These are phyloP conservation scores for Colletotrichum higginsianum DNA, from an alignment of 2,329 filamentous ascomycete species.

Conservation along the genomic window DNA sequence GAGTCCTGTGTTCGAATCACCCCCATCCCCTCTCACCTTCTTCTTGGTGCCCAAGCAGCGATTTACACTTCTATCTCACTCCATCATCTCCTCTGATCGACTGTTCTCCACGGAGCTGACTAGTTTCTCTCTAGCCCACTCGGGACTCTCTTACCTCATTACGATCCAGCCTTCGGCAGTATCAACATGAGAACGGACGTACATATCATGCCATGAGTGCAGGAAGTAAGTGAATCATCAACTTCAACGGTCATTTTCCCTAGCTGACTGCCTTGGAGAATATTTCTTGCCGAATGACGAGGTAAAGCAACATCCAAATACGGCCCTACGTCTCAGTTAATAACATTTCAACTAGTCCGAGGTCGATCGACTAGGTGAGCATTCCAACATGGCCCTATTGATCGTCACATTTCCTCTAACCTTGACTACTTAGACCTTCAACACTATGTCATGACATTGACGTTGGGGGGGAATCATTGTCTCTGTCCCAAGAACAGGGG, in stretches of 20 bases:
- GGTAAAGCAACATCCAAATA: slow-evolving; percentile 40
- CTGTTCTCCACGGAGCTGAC: neutral
- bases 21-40: neutral
- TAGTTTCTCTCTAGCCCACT: neutral
- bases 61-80: neutral
- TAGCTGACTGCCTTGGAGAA: slow-evolving; percentile 40
- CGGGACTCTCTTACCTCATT: slow-evolving; percentile 26
- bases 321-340: neutral
- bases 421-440: slow-evolving; percentile 49
- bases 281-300: slow-evolving; percentile 47
- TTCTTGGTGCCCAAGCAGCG: neutral
- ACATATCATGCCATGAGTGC: slow-evolving; percentile 52
- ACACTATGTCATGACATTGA: slow-evolving; percentile 52
- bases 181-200: slow-evolving; percentile 55
- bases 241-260: too few relatives aligned
- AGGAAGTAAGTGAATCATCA: neutral
- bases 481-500: slow-evolving; percentile 40
- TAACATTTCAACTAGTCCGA: slow-evolving; percentile 44
- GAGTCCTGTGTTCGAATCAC: neutral
- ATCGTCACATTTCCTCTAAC: neutral
- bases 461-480: slow-evolving; percentile 47
- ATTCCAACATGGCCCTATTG: too few relatives aligned
- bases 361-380: slow-evolving; percentile 47
- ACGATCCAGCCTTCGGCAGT: slow-evolving; percentile 52
- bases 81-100: neutral